Conservation (phyloP, 2,329 filamentous ascomycete genomes). For the Cryoendolithus antarcticus region DNA sequence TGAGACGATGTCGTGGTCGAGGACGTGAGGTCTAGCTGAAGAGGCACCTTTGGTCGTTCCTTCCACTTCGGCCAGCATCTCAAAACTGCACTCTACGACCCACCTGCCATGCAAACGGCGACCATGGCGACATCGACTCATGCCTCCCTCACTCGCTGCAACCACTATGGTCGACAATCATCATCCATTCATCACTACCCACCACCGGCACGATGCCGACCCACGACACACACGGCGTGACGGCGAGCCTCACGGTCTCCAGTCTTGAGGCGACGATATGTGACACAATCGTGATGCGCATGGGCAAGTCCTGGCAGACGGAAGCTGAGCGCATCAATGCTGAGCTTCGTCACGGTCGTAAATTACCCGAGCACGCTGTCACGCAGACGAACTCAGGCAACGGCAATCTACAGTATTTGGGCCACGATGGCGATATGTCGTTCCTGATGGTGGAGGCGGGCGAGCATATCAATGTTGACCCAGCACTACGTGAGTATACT, state of each 20-base stretch:
- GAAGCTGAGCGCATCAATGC: conserved; percentile 11
- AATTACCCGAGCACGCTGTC: conserved; percentile 14
- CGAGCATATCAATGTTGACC: conserved; percentile 1
- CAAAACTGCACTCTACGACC: too few species aligned
- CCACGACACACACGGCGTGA: conserved; percentile 17
- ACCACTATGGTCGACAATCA: too few species aligned
- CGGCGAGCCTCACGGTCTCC: conserved; percentile 13
- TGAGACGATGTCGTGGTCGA: conserved; percentile 1
- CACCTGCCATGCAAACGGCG: too few species aligned
- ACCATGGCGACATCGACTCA: too few species aligned
- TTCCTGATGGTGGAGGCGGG: conserved; percentile 22
- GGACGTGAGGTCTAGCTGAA: too few species aligned
- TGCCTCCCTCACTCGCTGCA: too few species aligned
- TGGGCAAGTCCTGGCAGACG: conserved; percentile 7
- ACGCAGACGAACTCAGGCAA: conserved; percentile 8
- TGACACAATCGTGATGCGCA: conserved; percentile 8
- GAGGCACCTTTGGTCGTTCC: too few species aligned
- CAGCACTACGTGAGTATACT: too few species aligned
- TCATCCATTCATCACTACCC: not conserved
- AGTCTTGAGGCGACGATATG: conserved; percentile 13
- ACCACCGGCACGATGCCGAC: conserved; percentile 15
- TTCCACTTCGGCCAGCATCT: too few species aligned
- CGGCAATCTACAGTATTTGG: conserved; percentile 20
- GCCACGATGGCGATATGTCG: conserved; percentile 18
- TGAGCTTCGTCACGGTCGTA: conserved; percentile 7